Percentiles rank a stretch among this genome's conserved stretches.
Evolutionary conservation across 768 basidiomycete species (phyloP).

Genomic region (Naematelia encephala): DNA sequence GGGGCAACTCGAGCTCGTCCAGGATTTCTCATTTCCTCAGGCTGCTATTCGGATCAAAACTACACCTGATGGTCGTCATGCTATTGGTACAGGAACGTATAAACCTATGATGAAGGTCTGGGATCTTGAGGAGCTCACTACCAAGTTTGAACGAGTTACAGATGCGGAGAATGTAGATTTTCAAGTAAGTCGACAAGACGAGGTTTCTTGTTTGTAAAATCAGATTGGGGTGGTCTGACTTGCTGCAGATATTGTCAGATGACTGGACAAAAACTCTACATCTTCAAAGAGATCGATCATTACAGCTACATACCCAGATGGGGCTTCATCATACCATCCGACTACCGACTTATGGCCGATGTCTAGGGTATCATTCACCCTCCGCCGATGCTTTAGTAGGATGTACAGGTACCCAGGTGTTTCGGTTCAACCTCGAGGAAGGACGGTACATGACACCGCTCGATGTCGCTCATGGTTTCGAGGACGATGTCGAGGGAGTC

Average conservation of each 20-base stretch:
- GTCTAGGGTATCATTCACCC: slow-evolving; percentile 87
- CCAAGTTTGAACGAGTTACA: slow-evolving; percentile 93
- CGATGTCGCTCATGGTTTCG: slow-evolving; percentile 38
- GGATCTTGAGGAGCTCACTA: slow-evolving; percentile 85
- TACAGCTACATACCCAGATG: slow-evolving; percentile 91
- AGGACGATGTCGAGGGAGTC: slow-evolving; percentile 67
- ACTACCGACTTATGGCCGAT: slow-evolving; percentile 89
- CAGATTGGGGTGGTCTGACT: neutral
- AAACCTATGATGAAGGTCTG: slow-evolving; percentile 96
- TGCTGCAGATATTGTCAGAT: slow-evolving; percentile 76
- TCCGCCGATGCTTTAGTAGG: slow-evolving; percentile 86
- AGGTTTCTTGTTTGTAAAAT: slow-evolving; percentile 2
- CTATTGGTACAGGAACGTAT: slow-evolving; percentile 91
- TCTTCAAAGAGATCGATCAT: slow-evolving; percentile 88
- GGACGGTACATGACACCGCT: slow-evolving; percentile 82
- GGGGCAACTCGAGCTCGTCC: slow-evolving; percentile 82
- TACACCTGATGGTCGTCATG: slow-evolving; percentile 87
- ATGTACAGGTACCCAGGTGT: slow-evolving; percentile 81
- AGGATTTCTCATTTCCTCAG: slow-evolving; percentile 96
- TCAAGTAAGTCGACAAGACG: slow-evolving; percentile 81
- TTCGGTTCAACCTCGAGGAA: slow-evolving; percentile 90
- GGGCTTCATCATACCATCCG: slow-evolving; percentile 89
- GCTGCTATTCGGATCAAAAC: slow-evolving; percentile 87
- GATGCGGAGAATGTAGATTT: slow-evolving; percentile 98
- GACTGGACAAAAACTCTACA: slow-evolving; percentile 99